These are phyloP conservation scores for Thyridium curvatum DNA, from an alignment of 2,329 filamentous ascomycete species.

Conservation along the genomic window DNA sequence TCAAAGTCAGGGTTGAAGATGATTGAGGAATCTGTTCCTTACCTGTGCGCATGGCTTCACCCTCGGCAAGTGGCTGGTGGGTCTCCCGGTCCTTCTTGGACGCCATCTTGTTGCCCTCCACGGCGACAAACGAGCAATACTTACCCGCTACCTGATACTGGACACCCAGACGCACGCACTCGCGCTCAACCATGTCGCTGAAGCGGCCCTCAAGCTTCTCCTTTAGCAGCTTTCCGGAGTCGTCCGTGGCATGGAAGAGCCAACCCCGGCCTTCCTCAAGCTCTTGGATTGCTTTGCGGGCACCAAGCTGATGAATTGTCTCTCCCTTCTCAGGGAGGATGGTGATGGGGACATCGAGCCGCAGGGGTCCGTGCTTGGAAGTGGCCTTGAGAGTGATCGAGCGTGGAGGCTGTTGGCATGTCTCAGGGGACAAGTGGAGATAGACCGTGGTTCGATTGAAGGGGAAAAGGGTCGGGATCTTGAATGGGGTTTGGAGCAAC, in stretches of 20 bases:
- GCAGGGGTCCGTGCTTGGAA: conserved; percentile 50
- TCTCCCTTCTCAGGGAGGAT: conserved; percentile 34
- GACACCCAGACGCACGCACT: conserved; percentile 60
- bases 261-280: conserved; percentile 67
- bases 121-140: conserved; percentile 68
- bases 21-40: neutral
- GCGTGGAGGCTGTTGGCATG: conserved; percentile 36
- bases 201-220: conserved; percentile 43
- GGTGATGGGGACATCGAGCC: conserved; percentile 58
- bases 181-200: conserved; percentile 54
- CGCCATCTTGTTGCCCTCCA: conserved; percentile 26
- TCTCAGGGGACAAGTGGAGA: conserved; percentile 52
- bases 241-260: conserved; percentile 45
- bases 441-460: conserved; percentile 62
- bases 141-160: conserved; percentile 62
- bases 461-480: conserved; percentile 59
- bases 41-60: too few relatives aligned
- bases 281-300: conserved; percentile 60
- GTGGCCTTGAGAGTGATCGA: conserved; percentile 54
- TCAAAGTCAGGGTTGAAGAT: neutral
- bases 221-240: conserved; percentile 34
- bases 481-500: conserved; percentile 56
- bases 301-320: conserved; percentile 65
- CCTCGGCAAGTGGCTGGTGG: too few relatives aligned
- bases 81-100: neutral